phyloP scores from a whole-genome alignment of 179 eudicot species.

The Gypsophila paniculata region DNA sequence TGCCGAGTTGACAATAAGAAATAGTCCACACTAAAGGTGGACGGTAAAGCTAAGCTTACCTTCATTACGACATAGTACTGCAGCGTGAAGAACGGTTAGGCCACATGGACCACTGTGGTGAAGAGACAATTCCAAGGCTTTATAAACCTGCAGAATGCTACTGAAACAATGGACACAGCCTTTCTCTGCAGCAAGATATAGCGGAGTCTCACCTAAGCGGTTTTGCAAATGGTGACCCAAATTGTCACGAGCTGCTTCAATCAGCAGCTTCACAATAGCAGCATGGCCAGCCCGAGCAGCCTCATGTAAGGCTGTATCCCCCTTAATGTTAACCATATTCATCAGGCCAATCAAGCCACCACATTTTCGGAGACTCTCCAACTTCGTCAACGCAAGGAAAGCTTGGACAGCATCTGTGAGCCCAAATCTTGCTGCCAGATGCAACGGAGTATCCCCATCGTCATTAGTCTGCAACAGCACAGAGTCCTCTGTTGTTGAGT shows the following conservation, averaged over 20 bases:
- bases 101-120: conserved; percentile 22
- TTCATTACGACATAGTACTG: conserved; percentile 7
- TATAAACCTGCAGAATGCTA: conserved; percentile 2
- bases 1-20: neutral
- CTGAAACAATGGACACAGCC: neutral
- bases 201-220: conserved; percentile 16
- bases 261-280: conserved; percentile 1
- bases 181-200: conserved; percentile 23
- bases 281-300: conserved; percentile 19
- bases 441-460: conserved; percentile 17
- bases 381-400: neutral
- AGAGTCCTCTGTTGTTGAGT: neutral
- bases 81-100: conserved; percentile 19
- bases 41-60: conserved; percentile 10
- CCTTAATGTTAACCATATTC: neutral
- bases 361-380: neutral
- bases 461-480: conserved; percentile 4
- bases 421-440: conserved; percentile 22
- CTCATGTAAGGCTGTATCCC: conserved; percentile 21
- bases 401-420: neutral
- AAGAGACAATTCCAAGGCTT: neutral
- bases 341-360: neutral
- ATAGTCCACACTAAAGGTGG: no score
- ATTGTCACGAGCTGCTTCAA: conserved; percentile 4
- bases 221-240: conserved; percentile 1